Base-by-base conservation (phyloP, 2,329 filamentous ascomycete species). In the Zarea fungicola region DNA sequence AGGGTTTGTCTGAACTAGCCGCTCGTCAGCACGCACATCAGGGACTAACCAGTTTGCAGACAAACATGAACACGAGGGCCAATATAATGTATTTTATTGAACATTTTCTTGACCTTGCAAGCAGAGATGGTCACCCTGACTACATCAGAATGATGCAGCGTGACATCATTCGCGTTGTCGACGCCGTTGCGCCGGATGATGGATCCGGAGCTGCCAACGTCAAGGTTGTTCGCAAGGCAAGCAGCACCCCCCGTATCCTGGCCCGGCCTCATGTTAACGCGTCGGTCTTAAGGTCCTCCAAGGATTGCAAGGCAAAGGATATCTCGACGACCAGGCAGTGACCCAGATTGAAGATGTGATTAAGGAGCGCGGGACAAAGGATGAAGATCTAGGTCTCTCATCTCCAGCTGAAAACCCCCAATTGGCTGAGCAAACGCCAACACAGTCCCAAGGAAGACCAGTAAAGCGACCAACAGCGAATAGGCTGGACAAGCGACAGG, bases 71-170 rank as follows among this genome's bases (percentile, higher is more conserved):
- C 69, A 95, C 85, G 44, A 80, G 92, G 52, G 95, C 93, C 51
- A 99, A 99, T 65, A 97, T 99, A 66, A 95, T 99, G 87, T 99
- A 95, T 70, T 99, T 99, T 68, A 86, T 99, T 62, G 92, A 97
- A 62, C 87, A 92, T 58, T 88, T 99, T 57, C 87, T 95, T 63
- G 92, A 97, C 63, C 77, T 89, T 69, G 87, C 89, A 19, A 78
- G 81, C 54, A 86, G 83, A 56, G 87, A 89, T 56, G 80, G 83
- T 54, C 84, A 93, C 58, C 71, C 79, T 46, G 84, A 89, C 54
- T 99, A 96, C 62, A 83, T 96, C 23, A 82, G 86, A 44, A 96
- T 97, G 89, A 88, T 99, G 70, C 88, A 96, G 68, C 78, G 91
- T 40, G 93, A 99, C 64, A 95, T 99, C 34, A 76, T 95, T 28